phyloP scores from a whole-genome alignment of 176 grass and related monocot genomes.

The Oryza officinalis region DNA sequence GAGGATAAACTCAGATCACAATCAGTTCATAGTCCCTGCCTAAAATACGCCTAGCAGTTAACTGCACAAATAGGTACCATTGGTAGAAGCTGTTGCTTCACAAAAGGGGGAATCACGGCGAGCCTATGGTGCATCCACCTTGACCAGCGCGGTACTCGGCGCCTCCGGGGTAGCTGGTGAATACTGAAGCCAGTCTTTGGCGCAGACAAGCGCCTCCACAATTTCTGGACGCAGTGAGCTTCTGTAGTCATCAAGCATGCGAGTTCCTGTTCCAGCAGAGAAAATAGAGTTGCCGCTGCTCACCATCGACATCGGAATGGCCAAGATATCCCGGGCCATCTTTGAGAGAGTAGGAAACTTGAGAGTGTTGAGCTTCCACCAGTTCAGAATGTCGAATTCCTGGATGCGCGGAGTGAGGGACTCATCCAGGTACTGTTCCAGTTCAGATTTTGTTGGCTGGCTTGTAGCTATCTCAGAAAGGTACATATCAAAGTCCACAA shows the following conservation, averaged over 20 bases:
- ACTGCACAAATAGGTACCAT: background rate
- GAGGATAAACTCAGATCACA: background rate
- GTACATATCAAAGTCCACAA: slow-evolving; percentile 72
- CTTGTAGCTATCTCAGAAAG: slow-evolving; percentile 67
- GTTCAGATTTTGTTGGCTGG: slow-evolving; percentile 55
- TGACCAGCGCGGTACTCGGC: slow-evolving; percentile 1
- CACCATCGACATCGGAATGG: slow-evolving; percentile 63
- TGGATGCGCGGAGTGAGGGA: slow-evolving; percentile 56
- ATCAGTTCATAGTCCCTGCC: background rate
- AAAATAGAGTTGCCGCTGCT: slow-evolving; percentile 51
- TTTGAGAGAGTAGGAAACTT: slow-evolving; percentile 69
- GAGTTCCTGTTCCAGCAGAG: slow-evolving; percentile 51
- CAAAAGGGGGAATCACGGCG: background rate
- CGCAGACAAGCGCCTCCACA: slow-evolving; percentile 36
- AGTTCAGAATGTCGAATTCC: slow-evolving; percentile 66
- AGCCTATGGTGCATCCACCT: slow-evolving; percentile 10
- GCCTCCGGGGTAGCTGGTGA: background rate
- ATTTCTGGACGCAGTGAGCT: slow-evolving; percentile 32
- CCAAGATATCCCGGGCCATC: slow-evolving; percentile 62
- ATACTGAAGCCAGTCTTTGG: slow-evolving; percentile 37
- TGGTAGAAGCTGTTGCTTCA: background rate
- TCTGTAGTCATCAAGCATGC: slow-evolving; percentile 43
- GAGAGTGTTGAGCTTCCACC: slow-evolving; percentile 74
- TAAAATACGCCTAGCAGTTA: slow-evolving; percentile 31
- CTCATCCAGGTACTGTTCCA: slow-evolving; percentile 72